Percentiles rank a stretch among this genome's conserved stretches.
Conservation (phyloP, 306 rosid species). For the Neltuma alba region DNA sequence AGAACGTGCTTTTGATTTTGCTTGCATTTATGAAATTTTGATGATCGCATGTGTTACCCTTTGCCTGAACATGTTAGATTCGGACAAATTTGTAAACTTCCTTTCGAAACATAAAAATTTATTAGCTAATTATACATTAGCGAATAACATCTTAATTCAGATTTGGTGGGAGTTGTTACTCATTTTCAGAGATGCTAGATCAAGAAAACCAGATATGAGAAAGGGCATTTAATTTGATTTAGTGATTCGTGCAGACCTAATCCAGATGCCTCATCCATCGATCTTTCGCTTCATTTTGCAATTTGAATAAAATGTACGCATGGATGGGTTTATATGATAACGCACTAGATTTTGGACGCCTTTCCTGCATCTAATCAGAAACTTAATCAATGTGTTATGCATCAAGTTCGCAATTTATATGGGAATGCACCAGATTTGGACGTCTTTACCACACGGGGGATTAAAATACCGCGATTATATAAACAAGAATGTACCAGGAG, state of each 20-base stretch:
- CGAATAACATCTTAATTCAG: neutral
- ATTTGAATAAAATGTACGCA: neutral
- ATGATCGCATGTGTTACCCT: neutral
- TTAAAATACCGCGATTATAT: neutral
- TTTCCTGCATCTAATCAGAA: too few species aligned
- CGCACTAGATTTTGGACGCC: neutral
- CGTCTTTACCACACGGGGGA: neutral
- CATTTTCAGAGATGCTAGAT: neutral
- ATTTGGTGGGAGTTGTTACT: neutral
- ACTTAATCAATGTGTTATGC: neutral
- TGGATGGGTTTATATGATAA: neutral
- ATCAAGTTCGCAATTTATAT: neutral
- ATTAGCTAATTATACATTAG: neutral
- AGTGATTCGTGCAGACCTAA: too few species aligned
- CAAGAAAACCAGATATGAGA: neutral
- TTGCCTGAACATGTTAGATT: neutral
- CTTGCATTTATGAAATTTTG: neutral
- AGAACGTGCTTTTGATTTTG: neutral
- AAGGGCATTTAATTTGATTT: neutral
- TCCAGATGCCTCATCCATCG: neutral
- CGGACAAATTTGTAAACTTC: neutral
- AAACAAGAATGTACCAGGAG: conserved; percentile 64
- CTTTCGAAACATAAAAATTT: neutral
- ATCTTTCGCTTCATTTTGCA: neutral
- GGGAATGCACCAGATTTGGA: neutral